These are phyloP conservation scores for Heteromeles arbutifolia DNA, from an alignment of 306 rosid genomes.

Conservation along the genomic window DNA sequence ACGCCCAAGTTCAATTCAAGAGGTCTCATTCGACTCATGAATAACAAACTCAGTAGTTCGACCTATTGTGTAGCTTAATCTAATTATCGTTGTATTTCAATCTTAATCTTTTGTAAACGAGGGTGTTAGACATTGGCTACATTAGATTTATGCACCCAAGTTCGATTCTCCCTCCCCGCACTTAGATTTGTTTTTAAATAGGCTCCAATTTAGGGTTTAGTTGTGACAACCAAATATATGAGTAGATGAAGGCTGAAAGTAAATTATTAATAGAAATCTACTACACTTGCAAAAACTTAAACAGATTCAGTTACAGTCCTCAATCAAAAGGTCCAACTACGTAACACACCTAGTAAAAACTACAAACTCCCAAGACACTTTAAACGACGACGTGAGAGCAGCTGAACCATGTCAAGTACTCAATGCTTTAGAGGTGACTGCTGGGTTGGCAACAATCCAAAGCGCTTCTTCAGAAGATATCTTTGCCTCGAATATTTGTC, in stretches of 20 bases:
- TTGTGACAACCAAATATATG: background rate
- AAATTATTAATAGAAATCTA: background rate
- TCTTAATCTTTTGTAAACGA: no score
- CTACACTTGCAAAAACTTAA: background rate
- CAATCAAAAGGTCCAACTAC: background rate
- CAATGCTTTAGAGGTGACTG: slow-evolving; percentile 69
- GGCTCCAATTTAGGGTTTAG: no score
- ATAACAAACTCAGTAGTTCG: no score
- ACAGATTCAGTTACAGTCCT: background rate
- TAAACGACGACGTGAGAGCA: background rate
- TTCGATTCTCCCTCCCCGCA: no score
- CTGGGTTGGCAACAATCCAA: slow-evolving; percentile 83
- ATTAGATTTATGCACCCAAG: background rate
- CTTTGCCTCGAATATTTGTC: slow-evolving; percentile 83
- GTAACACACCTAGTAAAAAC: background rate
- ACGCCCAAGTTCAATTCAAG: no score
- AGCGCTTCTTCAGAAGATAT: slow-evolving; percentile 80
- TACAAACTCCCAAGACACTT: background rate
- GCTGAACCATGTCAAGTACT: background rate
- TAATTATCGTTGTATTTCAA: no score
- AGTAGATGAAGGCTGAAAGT: background rate
- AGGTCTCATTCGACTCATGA: no score
- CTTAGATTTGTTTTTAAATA: background rate
- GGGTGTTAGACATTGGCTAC: no score
- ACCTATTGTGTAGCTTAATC: no score